phyloP scores from a whole-genome alignment of 2,329 filamentous ascomycete genomes.

The Diaporthe sp. region DNA sequence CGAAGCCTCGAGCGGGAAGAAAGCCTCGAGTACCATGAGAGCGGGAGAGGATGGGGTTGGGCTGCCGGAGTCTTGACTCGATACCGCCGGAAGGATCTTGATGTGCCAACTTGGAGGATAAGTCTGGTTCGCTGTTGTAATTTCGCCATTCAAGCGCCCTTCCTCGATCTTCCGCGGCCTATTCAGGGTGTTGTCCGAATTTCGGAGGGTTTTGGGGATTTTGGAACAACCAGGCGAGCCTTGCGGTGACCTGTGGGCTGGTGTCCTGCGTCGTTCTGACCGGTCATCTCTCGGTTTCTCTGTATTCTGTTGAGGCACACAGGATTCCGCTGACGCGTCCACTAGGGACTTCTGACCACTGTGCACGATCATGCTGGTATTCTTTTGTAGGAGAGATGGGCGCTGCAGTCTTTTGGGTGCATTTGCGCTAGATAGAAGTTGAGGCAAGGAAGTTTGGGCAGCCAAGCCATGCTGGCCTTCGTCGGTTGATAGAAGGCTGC shows the following conservation, averaged over 20 bases:
- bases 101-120: conserved; percentile 16
- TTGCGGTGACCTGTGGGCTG: not conserved
- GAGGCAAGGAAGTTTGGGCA: not conserved
- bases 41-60: not conserved
- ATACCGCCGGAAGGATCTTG: conserved; percentile 20
- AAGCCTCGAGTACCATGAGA: conserved; percentile 24
- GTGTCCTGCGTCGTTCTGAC: not conserved
- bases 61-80: not conserved
- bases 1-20: conserved; percentile 19
- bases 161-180: not conserved
- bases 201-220: not conserved
- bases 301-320: not conserved
- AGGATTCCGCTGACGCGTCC: not conserved
- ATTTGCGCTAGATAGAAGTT: not conserved
- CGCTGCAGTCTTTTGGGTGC: not conserved
- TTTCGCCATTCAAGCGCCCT: not conserved
- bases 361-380: conserved; percentile 13
- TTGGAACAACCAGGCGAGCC: not conserved
- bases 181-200: not conserved
- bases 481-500: not conserved
- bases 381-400: conserved; percentile 1
- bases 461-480: not conserved
- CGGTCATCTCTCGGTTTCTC: not conserved
- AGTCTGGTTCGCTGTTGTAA: not conserved
- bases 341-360: conserved; percentile 5